A percentile compares a stretch with the other conserved stretches of the same genome.
Evolutionary conservation across 768 basidiomycete species (phyloP).

Genomic region (Boletus reticulatus): DNA sequence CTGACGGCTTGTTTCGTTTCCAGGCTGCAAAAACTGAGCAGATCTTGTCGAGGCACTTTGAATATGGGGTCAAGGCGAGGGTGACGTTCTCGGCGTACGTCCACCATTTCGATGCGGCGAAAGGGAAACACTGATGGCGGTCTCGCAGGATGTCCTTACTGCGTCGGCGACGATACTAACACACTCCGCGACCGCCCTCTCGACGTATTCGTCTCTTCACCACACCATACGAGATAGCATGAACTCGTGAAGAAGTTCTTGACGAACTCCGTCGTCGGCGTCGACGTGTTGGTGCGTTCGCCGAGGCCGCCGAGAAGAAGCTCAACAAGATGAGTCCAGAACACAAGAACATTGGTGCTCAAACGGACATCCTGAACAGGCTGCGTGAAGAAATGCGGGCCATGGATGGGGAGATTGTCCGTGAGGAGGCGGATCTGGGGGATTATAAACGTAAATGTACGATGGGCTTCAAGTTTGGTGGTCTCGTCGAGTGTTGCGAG

Average conservation of each 20-base stretch:
- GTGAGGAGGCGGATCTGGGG: constrained; percentile 73
- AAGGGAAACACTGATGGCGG: not conserved
- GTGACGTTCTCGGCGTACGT: constrained; percentile 77
- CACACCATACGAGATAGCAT: constrained; percentile 62
- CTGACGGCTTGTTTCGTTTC: not conserved
- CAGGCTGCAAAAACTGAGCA: constrained; percentile 62
- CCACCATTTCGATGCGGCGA: not conserved
- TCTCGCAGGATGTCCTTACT: constrained; percentile 66
- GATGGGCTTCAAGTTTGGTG: constrained; percentile 86
- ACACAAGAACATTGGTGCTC: constrained; percentile 75
- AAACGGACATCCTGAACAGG: constrained; percentile 68
- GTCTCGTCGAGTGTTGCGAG: constrained; percentile 78
- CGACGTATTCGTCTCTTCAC: constrained; percentile 71
- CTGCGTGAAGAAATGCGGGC: constrained; percentile 73
- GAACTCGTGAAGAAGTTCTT: constrained; percentile 76
- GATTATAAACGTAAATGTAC: constrained; percentile 79
- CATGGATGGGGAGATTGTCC: constrained; percentile 82
- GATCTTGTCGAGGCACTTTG: constrained; percentile 68
- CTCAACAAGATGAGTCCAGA: constrained; percentile 87
- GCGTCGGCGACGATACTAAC: constrained; percentile 66
- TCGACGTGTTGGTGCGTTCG: constrained; percentile 61
- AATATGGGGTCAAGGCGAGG: constrained; percentile 75
- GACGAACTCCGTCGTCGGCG: constrained; percentile 74
- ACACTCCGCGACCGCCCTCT: constrained; percentile 66
- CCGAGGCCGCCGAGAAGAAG: constrained; percentile 85